Evolutionary conservation across 306 rosid species (phyloP), one percentile per base, ranked within the genome.

Genomic region (Arachis hypogaea): DNA sequence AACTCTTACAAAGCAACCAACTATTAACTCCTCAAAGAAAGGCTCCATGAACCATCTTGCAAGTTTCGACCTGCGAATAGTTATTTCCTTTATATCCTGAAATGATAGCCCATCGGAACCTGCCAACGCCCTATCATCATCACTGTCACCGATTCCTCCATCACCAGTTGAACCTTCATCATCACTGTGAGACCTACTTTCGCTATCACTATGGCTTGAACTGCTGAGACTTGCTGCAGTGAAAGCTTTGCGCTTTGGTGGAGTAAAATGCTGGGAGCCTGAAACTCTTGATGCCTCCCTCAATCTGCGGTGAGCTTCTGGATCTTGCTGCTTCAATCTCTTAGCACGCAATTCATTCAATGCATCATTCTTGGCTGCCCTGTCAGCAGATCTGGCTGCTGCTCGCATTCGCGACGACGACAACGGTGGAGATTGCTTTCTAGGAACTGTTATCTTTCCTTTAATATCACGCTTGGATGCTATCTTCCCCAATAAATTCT

Each of bases 11-110:
- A 89, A 92, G 92, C 97, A 92, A 51, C 97, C 97, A 61, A 88
- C 92, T 6, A 89, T 89, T 56, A 92, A 81, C 75, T 89, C 97
- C 75, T 89, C 96, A 82, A 92, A 92, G 86, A 92, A 92, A 22
- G 97, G 97, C 79, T 92, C 97, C 93, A 92, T 87, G 30, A 86
- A 76, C 97, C 97, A 92, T 71, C 85, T 92, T 28, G 80, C 96
- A 80, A 92, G 93, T 73, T 88, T 92, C 30, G 96, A 89, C 79
- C 97, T 83, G 33, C 90, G 90, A 64, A 92, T 89, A 3, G 97
- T 89, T 66, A 92, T 82, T 70, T 89, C 96, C 84, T 71, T 92
- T 47, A 92, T 85, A 81, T 92, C 96, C 12, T 89, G 90, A 75
- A 86, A 89, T 28, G 89, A 52, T 38, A 76, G 88, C 52, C 91